Evolutionary conservation across 2,329 filamentous ascomycete genomes (phyloP).

Genomic region (Alternaria sp.): DNA sequence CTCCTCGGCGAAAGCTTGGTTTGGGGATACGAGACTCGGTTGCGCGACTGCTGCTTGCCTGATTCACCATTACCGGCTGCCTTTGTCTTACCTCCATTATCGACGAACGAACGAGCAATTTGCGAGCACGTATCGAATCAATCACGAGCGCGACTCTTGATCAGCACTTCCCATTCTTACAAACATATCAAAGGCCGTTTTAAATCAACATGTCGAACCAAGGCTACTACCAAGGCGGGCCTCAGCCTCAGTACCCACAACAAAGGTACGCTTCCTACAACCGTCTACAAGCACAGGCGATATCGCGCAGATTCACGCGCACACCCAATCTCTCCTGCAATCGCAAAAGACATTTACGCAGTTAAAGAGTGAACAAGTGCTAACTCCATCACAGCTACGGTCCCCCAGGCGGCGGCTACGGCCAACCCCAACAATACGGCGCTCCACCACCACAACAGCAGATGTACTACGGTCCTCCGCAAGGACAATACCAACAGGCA

Average conservation of each 20-base stretch:
- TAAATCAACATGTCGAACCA: slow-evolving; percentile 39
- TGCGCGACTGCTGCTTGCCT: background rate
- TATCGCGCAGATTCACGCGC: background rate
- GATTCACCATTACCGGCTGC: background rate
- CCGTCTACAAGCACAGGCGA: background rate
- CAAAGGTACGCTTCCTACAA: slow-evolving; percentile 32
- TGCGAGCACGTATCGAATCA: background rate
- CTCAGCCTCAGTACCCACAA: slow-evolving; percentile 49
- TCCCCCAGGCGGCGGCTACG: slow-evolving; percentile 18
- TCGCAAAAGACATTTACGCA: background rate
- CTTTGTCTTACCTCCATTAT: background rate
- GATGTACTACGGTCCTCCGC: slow-evolving; percentile 34
- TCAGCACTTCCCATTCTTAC: background rate
- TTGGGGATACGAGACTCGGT: background rate
- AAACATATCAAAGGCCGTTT: background rate
- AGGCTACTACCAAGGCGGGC: slow-evolving; percentile 46
- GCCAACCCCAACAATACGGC: slow-evolving; percentile 26
- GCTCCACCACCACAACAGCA: slow-evolving; percentile 34
- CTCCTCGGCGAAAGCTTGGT: background rate
- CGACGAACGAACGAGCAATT: background rate
- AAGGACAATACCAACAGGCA: slow-evolving; percentile 58
- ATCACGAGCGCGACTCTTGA: background rate
- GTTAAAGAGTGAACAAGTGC: background rate
- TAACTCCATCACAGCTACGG: slow-evolving; percentile 26
- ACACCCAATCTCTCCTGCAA: background rate